These are phyloP conservation scores for Staphylotrichum longicolle DNA, from an alignment of 495 filamentous ascomycete genomes.

Conservation along the genomic window DNA sequence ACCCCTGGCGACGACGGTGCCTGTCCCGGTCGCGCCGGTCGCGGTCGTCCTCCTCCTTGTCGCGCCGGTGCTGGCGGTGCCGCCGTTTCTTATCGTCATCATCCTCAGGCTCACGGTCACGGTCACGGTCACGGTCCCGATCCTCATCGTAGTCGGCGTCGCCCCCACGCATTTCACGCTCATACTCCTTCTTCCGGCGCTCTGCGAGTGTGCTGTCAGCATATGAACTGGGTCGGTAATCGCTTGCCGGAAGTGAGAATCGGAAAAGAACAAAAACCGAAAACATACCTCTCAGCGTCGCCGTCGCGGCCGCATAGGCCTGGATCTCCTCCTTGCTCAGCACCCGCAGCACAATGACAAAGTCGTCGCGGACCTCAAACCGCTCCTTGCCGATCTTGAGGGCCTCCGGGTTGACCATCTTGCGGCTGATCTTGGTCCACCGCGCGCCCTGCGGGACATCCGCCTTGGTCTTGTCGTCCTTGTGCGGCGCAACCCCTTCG, in stretches of 20 bases:
- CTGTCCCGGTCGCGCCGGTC: neutral
- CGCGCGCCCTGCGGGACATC: constrained; percentile 74
- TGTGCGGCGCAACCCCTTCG: constrained; percentile 85
- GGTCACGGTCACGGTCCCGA: constrained; percentile 29
- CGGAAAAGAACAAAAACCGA: neutral
- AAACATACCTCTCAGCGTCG: constrained; percentile 68
- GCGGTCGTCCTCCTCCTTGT: constrained; percentile 23
- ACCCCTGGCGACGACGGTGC: constrained; percentile 24
- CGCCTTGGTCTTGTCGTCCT: constrained; percentile 70
- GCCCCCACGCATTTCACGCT: constrained; percentile 26
- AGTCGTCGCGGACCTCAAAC: constrained; percentile 76
- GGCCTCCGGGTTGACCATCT: constrained; percentile 78
- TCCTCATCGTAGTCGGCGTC: constrained; percentile 22
- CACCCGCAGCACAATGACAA: constrained; percentile 81
- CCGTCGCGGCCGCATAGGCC: constrained; percentile 69
- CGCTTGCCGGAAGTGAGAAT: neutral
- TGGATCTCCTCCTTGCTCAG: constrained; percentile 80
- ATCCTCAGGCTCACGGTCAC: constrained; percentile 17
- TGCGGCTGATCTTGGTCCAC: constrained; percentile 86
- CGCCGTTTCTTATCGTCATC: constrained; percentile 17
- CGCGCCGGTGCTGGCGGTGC: constrained; percentile 26
- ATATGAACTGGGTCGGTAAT: neutral
- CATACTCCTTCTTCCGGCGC: constrained; percentile 39
- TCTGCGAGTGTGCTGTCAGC: constrained; percentile 27
- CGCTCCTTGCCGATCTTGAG: constrained; percentile 74